These are phyloP conservation scores for Globisporangium rhizosaccharum DNA, from an alignment of 352 stramenopile species.

Conservation along the genomic window DNA sequence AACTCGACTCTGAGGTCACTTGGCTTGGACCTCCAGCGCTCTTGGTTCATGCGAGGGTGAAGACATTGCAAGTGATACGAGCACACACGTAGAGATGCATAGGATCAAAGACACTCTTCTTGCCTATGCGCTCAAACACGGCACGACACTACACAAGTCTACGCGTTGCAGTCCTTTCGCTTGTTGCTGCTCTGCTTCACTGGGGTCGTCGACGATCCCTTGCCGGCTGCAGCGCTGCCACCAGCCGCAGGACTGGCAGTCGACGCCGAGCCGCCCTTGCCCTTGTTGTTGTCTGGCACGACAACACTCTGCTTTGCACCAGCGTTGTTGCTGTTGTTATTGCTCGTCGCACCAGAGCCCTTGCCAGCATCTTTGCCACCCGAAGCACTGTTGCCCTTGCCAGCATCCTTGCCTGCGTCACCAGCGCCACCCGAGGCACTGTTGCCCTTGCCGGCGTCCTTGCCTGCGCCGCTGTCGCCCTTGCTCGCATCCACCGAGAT, in stretches of 20 bases:
- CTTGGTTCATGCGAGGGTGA: no score
- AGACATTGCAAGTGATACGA: not conserved
- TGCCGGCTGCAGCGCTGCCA: not conserved
- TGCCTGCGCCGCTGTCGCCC: not conserved
- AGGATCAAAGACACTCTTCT: not conserved
- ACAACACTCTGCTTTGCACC: not conserved
- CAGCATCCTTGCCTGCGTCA: not conserved
- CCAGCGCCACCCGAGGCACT: no score
- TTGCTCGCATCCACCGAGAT: not conserved
- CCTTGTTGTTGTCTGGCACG: not conserved
- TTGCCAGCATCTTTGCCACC: no score
- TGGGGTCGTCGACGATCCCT: not conserved
- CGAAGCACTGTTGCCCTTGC: no score
- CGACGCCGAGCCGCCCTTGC: not conserved
- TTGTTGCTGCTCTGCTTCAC: not conserved
- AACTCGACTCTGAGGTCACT: no score
- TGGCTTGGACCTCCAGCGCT: no score
- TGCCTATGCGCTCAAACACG: not conserved
- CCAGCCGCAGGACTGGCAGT: not conserved
- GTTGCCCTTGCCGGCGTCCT: no score
- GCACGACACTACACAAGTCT: not conserved
- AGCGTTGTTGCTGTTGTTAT: not conserved
- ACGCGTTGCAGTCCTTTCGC: slow-evolving; percentile 13
- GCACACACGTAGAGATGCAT: not conserved
- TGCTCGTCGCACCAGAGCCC: no score